phyloP scores from a whole-genome alignment of 2,329 filamentous ascomycete species.

The Cordyceps cicadae region DNA sequence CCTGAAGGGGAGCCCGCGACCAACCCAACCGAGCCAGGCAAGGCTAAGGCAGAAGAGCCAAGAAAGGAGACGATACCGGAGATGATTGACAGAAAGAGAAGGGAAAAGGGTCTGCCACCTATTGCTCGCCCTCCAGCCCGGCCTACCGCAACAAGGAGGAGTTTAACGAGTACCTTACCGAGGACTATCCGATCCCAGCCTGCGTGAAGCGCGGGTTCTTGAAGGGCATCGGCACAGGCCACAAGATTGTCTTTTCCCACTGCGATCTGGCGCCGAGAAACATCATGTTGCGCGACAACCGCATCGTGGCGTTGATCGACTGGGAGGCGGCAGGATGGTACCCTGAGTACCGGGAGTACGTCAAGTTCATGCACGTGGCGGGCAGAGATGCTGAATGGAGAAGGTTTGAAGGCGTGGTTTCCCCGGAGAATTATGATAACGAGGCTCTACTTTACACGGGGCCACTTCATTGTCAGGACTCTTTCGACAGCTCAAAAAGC shows the following conservation, averaged over 20 bases:
- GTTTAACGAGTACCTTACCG: background rate
- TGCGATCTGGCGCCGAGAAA: conserved; percentile 37
- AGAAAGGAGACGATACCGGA: too few species aligned
- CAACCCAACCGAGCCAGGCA: background rate
- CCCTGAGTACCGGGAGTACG: conserved; percentile 27
- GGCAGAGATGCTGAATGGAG: background rate
- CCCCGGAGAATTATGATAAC: background rate
- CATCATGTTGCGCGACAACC: conserved; percentile 28
- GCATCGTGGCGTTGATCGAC: conserved; percentile 33
- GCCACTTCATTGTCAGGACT: background rate
- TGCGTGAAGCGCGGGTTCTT: conserved; percentile 7
- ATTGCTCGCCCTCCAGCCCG: too few species aligned
- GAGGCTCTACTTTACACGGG: background rate
- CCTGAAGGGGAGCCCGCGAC: background rate
- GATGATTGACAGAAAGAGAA: background rate
- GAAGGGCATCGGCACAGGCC: background rate
- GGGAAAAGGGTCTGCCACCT: background rate
- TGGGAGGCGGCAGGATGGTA: conserved; percentile 39
- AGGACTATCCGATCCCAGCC: background rate
- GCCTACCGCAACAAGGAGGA: background rate
- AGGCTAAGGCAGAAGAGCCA: too few species aligned
- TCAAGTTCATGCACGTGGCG: conserved; percentile 15
- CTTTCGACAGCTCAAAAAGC: too few species aligned
- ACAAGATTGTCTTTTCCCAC: conserved; percentile 36
- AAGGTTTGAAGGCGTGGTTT: background rate